Percentiles rank a stretch among this genome's conserved stretches.
Evolutionary conservation across 1,139 yeast genomes (phyloP).

Genomic region (Debaryomyces udenii): DNA sequence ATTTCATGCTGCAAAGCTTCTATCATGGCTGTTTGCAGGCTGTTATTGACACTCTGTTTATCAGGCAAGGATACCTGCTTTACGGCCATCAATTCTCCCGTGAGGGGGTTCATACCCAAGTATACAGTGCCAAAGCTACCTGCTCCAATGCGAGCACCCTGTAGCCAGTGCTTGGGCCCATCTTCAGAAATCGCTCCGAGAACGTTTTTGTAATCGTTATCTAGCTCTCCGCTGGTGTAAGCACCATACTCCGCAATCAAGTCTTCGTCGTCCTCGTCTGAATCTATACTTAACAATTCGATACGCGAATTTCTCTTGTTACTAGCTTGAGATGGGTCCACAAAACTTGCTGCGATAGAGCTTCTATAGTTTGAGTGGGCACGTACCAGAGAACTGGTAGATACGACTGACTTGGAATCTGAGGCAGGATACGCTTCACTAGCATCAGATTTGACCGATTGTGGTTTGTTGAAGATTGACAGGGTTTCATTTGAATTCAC

Average conservation of each 20-base stretch:
- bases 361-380: constrained; percentile 21
- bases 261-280: constrained; percentile 35
- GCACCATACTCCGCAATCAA: constrained; percentile 22
- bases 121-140: constrained; percentile 96
- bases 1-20: constrained; percentile 89
- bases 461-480: constrained; percentile 27
- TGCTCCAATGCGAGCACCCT: constrained; percentile 90
- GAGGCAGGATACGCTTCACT: constrained; percentile 12
- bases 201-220: constrained; percentile 20
- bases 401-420: constrained; percentile 21
- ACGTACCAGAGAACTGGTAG: constrained; percentile 16
- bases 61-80: constrained; percentile 81
- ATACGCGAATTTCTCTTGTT: constrained; percentile 50
- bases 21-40: constrained; percentile 62
- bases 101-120: constrained; percentile 85
- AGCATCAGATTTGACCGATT: constrained; percentile 23
- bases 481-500: constrained; percentile 32
- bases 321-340: constrained; percentile 23
- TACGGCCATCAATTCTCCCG: constrained; percentile 97
- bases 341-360: constrained; percentile 39
- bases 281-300: constrained; percentile 50
- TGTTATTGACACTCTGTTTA: constrained; percentile 36
- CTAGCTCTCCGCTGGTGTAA: constrained; percentile 15
- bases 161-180: constrained; percentile 82
- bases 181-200: constrained; percentile 27